phyloP scores from a whole-genome alignment of 805 yeast species.

The Kodamaea sagamina region DNA sequence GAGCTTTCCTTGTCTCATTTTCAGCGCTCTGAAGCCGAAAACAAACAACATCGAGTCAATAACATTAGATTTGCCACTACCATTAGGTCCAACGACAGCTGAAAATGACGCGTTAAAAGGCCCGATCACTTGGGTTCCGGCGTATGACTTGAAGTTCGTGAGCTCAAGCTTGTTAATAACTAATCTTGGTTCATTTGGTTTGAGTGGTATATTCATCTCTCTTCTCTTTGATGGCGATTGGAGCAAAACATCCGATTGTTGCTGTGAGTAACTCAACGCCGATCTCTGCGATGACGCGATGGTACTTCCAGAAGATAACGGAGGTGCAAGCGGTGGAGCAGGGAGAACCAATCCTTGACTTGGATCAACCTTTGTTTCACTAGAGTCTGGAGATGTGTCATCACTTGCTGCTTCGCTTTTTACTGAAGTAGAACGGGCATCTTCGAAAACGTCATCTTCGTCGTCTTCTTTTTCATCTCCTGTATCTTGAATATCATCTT shows the following conservation, averaged over 20 bases:
- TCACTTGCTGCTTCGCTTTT: background rate
- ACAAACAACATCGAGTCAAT: constrained; percentile 95
- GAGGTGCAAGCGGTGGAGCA: constrained; percentile 3
- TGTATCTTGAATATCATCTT: background rate
- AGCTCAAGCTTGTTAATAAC: constrained; percentile 75
- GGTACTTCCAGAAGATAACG: background rate
- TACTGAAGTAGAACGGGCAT: constrained; percentile 1
- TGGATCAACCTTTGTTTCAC: constrained; percentile 1
- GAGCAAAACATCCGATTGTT: constrained; percentile 25
- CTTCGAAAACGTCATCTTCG: constrained; percentile 10
- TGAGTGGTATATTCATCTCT: constrained; percentile 18
- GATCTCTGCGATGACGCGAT: background rate
- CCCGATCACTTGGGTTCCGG: constrained; percentile 89
- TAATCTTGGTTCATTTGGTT: constrained; percentile 52
- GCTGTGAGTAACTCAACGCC: constrained; percentile 31
- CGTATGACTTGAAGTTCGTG: constrained; percentile 91
- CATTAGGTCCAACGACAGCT: constrained; percentile 98
- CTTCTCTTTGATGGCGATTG: constrained; percentile 35
- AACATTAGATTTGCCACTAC: constrained; percentile 96
- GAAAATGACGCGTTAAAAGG: constrained; percentile 93
- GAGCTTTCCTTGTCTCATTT: constrained; percentile 95
- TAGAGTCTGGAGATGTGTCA: constrained; percentile 4
- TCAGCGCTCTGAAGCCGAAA: constrained; percentile 93
- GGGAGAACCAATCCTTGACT: background rate
- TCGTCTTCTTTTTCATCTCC: constrained; percentile 1